Evolutionary conservation across 164 flowering plant species (phyloP).

Genomic region (Annona squamosa): DNA sequence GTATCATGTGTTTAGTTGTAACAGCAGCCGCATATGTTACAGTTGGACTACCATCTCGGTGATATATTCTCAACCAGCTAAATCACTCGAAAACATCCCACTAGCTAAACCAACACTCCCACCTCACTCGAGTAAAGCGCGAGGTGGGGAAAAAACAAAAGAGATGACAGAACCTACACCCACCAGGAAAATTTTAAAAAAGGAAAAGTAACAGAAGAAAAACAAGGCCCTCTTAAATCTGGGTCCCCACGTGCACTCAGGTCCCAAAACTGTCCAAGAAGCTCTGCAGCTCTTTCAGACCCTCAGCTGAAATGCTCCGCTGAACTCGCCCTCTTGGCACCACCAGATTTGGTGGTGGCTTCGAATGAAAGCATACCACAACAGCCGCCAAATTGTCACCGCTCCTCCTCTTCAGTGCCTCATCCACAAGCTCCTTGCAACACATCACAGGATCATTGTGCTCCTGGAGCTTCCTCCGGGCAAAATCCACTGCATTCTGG

Average conservation of each 20-base stretch:
- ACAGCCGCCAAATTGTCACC: conserved; percentile 77
- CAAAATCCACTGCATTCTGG: conserved; percentile 95
- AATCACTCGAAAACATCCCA: conserved; percentile 6
- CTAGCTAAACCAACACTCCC: background rate
- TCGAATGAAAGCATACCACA: conserved; percentile 72
- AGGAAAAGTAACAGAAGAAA: background rate
- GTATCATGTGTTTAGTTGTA: background rate
- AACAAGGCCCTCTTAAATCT: background rate
- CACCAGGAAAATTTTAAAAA: background rate
- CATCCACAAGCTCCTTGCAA: conserved; percentile 68
- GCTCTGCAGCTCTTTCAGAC: conserved; percentile 80
- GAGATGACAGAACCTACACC: conserved; percentile 2
- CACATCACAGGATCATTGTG: conserved; percentile 79
- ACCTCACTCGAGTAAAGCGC: background rate
- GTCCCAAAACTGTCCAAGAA: conserved; percentile 55
- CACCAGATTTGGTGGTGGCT: conserved; percentile 74
- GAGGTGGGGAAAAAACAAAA: background rate
- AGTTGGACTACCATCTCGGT: conserved; percentile 38
- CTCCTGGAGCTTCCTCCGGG: conserved; percentile 73
- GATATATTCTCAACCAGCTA: conserved; percentile 11
- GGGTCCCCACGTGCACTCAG: conserved; percentile 15
- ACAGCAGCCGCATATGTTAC: conserved; percentile 70
- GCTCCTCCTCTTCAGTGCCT: conserved; percentile 82
- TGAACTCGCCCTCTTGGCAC: conserved; percentile 66
- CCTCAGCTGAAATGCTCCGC: conserved; percentile 88